These are phyloP conservation scores for Lodderomyces beijingensis DNA, from an alignment of 1,139 yeast genomes.

Conservation along the genomic window DNA sequence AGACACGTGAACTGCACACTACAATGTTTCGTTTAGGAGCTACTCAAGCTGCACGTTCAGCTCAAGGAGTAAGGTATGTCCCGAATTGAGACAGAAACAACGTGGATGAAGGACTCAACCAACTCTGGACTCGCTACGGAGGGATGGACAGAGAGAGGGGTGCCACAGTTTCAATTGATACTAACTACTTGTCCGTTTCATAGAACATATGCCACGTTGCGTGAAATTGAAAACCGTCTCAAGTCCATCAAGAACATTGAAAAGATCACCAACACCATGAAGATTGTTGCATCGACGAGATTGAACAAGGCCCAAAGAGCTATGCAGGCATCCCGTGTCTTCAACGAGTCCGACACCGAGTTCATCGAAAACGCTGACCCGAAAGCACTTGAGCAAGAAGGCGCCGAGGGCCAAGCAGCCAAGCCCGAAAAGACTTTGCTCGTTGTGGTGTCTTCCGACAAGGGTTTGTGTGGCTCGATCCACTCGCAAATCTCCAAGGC, in stretches of 20 bases:
- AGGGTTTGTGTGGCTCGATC: constrained; percentile 98
- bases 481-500: constrained; percentile 92
- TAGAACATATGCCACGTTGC: constrained; percentile 95
- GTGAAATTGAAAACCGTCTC: constrained; percentile 97
- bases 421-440: constrained; percentile 52
- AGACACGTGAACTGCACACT: too few relatives aligned
- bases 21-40: constrained; percentile 65
- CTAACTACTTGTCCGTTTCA: too few relatives aligned
- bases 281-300: constrained; percentile 97
- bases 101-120: background rate
- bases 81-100: background rate
- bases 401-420: constrained; percentile 43
- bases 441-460: constrained; percentile 90
- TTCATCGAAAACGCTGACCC: constrained; percentile 84
- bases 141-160: background rate
- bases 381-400: constrained; percentile 27
- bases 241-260: constrained; percentile 98
- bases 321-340: constrained; percentile 83
- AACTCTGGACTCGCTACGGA: too few relatives aligned
- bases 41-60: constrained; percentile 54
- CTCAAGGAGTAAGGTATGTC: constrained; percentile 56
- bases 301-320: constrained; percentile 94
- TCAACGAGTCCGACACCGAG: constrained; percentile 75
- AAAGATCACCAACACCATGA: constrained; percentile 99
- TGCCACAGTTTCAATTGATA: too few relatives aligned